Evolutionary conservation across 208 protist species (phyloP).

Genomic region (Leishmania mexicana): DNA sequence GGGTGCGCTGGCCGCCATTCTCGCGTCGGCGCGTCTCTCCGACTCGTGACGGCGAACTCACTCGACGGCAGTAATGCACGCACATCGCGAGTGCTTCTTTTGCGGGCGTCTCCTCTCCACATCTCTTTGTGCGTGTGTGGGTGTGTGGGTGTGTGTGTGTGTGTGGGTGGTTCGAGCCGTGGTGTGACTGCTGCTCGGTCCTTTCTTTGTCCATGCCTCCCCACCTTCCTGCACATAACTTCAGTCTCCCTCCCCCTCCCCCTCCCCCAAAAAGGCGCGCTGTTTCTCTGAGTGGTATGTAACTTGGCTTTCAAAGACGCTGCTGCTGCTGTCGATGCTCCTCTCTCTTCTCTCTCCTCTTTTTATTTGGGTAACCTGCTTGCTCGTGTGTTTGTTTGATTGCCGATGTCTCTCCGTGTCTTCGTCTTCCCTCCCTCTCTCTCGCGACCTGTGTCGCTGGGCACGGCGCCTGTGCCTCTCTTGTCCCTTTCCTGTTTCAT

Average conservation of each 20-base stretch:
- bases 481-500: background rate
- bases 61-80: background rate
- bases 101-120: background rate
- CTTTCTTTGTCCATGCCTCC: background rate
- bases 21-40: constrained; percentile 9
- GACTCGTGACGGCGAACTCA: background rate
- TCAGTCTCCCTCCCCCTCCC: background rate
- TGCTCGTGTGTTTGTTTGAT: background rate
- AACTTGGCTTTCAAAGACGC: background rate
- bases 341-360: background rate
- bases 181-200: background rate
- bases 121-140: background rate
- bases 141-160: background rate
- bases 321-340: background rate
- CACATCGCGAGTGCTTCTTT: background rate
- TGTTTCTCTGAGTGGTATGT: background rate
- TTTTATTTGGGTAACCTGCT: background rate
- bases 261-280: background rate
- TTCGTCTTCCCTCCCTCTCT: no score
- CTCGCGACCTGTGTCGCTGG: background rate
- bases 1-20: background rate
- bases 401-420: background rate
- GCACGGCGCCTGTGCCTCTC: background rate
- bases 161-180: background rate
- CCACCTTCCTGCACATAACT: background rate